Percentiles rank a stretch among this genome's conserved stretches.
These are phyloP conservation scores for Pleurotus ostreatus DNA, from an alignment of 768 basidiomycete genomes.

Conservation along the genomic window DNA sequence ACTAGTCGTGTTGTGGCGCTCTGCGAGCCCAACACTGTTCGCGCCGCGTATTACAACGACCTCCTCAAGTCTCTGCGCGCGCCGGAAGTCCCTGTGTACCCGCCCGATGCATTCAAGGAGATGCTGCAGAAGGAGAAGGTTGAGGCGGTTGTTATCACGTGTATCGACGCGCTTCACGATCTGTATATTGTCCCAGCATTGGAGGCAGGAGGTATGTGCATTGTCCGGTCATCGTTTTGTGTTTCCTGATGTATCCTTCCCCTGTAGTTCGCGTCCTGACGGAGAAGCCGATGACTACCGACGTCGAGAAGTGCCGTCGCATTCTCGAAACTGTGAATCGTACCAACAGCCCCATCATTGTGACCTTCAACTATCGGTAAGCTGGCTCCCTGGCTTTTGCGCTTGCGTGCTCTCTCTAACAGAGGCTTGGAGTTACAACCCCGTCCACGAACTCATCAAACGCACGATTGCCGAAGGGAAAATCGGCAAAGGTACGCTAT, in stretches of 20 bases:
- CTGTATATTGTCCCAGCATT: conserved; percentile 41
- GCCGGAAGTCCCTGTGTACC: conserved; percentile 32
- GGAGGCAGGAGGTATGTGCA: conserved; percentile 33
- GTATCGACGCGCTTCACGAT: conserved; percentile 45
- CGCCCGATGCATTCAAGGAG: conserved; percentile 34
- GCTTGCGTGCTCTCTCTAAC: neutral
- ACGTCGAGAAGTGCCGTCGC: conserved; percentile 39
- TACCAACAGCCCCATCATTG: conserved; percentile 36
- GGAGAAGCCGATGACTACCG: conserved; percentile 55
- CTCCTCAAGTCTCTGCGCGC: conserved; percentile 35
- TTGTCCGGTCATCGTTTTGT: neutral
- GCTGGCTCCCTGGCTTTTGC: neutral
- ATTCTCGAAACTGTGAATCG: conserved; percentile 42
- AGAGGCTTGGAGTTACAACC: conserved; percentile 33
- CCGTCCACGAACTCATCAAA: conserved; percentile 46
- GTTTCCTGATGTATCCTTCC: neutral
- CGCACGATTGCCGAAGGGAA: conserved; percentile 39
- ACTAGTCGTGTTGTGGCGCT: conserved; percentile 37
- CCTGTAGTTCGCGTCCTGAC: conserved; percentile 40
- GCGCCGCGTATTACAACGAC: conserved; percentile 41
- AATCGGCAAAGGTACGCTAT: conserved; percentile 35
- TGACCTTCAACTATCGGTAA: conserved; percentile 39
- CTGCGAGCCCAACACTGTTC: conserved; percentile 42
- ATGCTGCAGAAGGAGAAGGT: conserved; percentile 44
- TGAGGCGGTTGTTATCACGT: conserved; percentile 45